phyloP scores from a whole-genome alignment of 164 flowering plant genomes.

The Platanus orientalis region DNA sequence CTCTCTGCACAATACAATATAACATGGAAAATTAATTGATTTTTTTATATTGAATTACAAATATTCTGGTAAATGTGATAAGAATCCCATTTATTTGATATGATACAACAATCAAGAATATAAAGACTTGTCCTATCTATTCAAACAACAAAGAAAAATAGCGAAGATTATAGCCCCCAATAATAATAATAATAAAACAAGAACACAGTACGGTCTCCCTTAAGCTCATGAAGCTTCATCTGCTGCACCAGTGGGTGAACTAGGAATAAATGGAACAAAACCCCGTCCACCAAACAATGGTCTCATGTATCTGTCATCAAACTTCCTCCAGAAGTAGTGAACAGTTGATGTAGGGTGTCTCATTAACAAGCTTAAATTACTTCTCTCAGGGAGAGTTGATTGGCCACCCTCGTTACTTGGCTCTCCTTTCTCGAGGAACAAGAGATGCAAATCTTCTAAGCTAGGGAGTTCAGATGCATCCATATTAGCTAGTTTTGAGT shows the following conservation, averaged over 20 bases:
- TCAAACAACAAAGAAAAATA: not conserved
- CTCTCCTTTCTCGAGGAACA: constrained; percentile 42
- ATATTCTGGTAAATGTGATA: too few relatives aligned
- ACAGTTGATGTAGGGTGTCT: constrained; percentile 55
- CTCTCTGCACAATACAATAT: too few relatives aligned
- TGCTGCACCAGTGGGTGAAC: constrained; percentile 43
- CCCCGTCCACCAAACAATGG: constrained; percentile 79
- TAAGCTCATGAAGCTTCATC: not conserved
- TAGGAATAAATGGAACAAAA: constrained; percentile 54
- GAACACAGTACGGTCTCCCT: not conserved
- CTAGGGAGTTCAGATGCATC: constrained; percentile 40
- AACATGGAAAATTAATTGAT: too few relatives aligned
- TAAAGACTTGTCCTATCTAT: too few relatives aligned
- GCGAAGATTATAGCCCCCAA: not conserved
- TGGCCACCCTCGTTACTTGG: constrained; percentile 14
- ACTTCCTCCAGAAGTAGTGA: constrained; percentile 78
- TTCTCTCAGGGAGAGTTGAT: constrained; percentile 13
- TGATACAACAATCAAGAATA: too few relatives aligned
- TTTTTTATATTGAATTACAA: too few relatives aligned
- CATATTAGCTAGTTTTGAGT: constrained; percentile 18
- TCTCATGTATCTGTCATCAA: constrained; percentile 74
- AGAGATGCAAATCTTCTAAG: constrained; percentile 44
- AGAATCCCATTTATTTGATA: too few relatives aligned
- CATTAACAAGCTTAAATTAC: constrained; percentile 50
- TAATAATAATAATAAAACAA: not conserved